phyloP scores from a whole-genome alignment of 2,329 filamentous ascomycete genomes.

The Penicillium sp. region DNA sequence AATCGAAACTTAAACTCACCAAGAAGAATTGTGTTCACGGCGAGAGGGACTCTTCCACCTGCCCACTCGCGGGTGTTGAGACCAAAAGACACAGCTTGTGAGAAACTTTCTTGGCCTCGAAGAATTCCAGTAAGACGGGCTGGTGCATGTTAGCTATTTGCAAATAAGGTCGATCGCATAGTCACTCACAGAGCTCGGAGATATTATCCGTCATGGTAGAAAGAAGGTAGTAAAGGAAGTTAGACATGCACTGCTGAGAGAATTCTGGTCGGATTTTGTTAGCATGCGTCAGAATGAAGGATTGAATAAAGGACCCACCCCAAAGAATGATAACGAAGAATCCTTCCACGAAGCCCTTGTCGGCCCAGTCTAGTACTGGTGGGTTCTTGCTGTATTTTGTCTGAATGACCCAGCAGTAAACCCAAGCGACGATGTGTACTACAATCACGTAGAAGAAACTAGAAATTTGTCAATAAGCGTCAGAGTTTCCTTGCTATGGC shows the following conservation, averaged over 20 bases:
- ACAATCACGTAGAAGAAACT: slow-evolving; percentile 51
- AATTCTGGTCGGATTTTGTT: slow-evolving; percentile 35
- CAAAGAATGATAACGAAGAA: slow-evolving; percentile 54
- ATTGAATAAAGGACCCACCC: slow-evolving; percentile 28
- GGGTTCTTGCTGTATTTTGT: slow-evolving; percentile 51
- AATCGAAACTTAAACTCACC: slow-evolving; percentile 17
- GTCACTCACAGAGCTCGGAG: slow-evolving; percentile 44
- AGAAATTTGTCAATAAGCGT: background rate
- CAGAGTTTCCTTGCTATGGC: too few relatives aligned
- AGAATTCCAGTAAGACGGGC: slow-evolving; percentile 47
- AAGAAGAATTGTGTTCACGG: slow-evolving; percentile 42
- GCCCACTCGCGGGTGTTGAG: slow-evolving; percentile 48
- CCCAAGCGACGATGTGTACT: slow-evolving; percentile 52
- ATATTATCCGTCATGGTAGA: slow-evolving; percentile 60
- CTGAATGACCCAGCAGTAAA: slow-evolving; percentile 57
- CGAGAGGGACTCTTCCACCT: slow-evolving; percentile 45
- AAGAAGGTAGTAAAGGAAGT: slow-evolving; percentile 60
- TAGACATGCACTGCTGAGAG: slow-evolving; percentile 55
- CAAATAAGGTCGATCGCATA: accelerated
- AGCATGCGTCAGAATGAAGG: background rate
- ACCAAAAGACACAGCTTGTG: slow-evolving; percentile 48
- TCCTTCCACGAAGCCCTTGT: slow-evolving; percentile 49
- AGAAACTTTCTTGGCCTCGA: slow-evolving; percentile 49
- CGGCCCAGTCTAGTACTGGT: slow-evolving; percentile 45
- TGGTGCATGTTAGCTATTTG: slow-evolving; percentile 12